Evolutionary conservation across 495 filamentous ascomycete genomes (phyloP), one percentile per base, ranked within the genome.

Genomic region (Aspergillus saccharolyticus): DNA sequence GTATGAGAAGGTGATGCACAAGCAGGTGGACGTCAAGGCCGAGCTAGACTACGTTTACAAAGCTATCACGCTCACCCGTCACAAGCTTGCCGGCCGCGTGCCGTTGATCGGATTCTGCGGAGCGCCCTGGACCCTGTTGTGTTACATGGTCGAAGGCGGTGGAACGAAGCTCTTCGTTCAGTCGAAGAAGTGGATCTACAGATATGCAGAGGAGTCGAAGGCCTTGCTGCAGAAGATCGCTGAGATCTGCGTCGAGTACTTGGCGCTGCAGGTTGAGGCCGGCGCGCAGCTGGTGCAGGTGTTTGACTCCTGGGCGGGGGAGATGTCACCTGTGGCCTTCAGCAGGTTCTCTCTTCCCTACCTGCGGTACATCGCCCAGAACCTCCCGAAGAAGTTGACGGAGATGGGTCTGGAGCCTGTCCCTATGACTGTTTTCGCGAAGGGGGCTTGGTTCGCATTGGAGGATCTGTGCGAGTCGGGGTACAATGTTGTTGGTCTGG

Each of bases 341-440:
- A 85, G 83, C 66, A 76, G 81, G 42, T 94, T 96, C 69, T 85
- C 91, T 8, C 79, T 92, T 47, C 94, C 93, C 2, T 96, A 95
- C 65, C 80, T 98, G 53, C 80, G 81, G 16, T 83, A 91, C 62
- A 97, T 98, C 54, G 86, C 91, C 15, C 72, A 84, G 55, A 75
- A 90, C 47, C 78, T 97, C 15, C 93, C 93, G 0, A 77, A 72
- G 54, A 80, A 83, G 28, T 72, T 98, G 60, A 73, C 75, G 57
- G 87, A 90, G 70, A 76, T 95, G 64, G 84, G 83, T 0, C 66
- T 91, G 46, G 87, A 91, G 54, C 77, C 75, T 4, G 95, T 97
- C 2, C 94, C 94, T 1, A 97, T 98, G 94, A 94, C 90, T n/a
- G 90, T 97, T 16, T 98, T 98, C 70, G 91, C 94, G n/a, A 98